phyloP scores from a whole-genome alignment of 306 rosid species.

The Medicago lupulina region DNA sequence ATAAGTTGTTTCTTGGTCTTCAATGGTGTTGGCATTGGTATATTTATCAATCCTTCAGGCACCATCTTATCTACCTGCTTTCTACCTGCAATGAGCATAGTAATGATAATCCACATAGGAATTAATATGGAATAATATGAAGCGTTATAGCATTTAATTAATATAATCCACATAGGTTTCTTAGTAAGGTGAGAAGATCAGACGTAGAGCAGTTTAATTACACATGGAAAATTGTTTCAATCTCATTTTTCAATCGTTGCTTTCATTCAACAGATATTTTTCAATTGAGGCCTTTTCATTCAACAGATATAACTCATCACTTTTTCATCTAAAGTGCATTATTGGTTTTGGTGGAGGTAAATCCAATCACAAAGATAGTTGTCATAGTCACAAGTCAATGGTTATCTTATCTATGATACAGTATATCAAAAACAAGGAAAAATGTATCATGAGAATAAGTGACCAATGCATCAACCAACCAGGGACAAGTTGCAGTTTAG shows the following conservation, averaged over 20 bases:
- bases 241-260: background rate
- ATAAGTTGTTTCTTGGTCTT: slow-evolving; percentile 48
- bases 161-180: background rate
- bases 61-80: slow-evolving; percentile 51
- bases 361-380: background rate
- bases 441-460: background rate
- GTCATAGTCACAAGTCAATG: background rate
- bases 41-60: slow-evolving; percentile 51
- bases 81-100: slow-evolving; percentile 54
- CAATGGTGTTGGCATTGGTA: slow-evolving; percentile 42
- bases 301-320: background rate
- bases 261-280: slow-evolving; percentile 11
- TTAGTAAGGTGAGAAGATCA: background rate
- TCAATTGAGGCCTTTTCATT: too few relatives aligned
- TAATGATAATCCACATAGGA: background rate
- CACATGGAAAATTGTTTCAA: background rate
- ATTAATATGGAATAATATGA: too few relatives aligned
- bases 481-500: background rate
- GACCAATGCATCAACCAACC: background rate
- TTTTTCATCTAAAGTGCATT: background rate
- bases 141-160: background rate
- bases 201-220: background rate
- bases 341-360: background rate
- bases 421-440: slow-evolving; percentile 4
- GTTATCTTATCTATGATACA: background rate